phyloP scores from a whole-genome alignment of 78 protist genomes.

The Bigelowiella natans region DNA sequence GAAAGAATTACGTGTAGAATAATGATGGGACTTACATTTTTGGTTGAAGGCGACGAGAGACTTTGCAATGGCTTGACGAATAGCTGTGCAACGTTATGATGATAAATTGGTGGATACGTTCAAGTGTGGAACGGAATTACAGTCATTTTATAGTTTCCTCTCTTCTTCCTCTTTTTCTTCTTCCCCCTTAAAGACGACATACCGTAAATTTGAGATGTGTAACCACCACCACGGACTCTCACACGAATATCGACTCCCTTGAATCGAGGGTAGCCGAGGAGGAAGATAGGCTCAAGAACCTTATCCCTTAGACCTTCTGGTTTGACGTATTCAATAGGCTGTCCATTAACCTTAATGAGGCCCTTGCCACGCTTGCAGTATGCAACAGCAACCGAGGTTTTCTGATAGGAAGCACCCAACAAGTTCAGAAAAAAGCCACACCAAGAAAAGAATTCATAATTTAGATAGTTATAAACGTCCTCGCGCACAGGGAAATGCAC shows the following conservation, averaged over 20 bases:
- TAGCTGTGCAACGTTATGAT: no score
- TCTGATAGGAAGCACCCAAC: no score
- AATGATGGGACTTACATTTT: conserved; percentile 62
- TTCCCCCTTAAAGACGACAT: background rate
- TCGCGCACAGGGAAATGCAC: no score
- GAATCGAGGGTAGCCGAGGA: conserved; percentile 82
- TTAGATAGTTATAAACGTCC: no score
- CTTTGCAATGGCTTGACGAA: conserved; percentile 97
- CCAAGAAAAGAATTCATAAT: no score
- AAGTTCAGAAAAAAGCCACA: no score
- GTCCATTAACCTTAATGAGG: conserved; percentile 88
- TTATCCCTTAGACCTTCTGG: conserved; percentile 89
- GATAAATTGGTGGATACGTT: no score
- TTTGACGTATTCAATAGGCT: conserved; percentile 76
- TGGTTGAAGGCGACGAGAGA: conserved; percentile 93
- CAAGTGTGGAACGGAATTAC: no score
- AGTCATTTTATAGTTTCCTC: no score
- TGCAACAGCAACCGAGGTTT: conserved; percentile 97
- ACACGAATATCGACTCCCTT: conserved; percentile 89
- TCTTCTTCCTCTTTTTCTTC: no score
- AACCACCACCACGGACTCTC: conserved; percentile 97
- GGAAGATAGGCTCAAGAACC: conserved; percentile 90
- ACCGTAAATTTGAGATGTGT: conserved; percentile 81
- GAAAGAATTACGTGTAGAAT: background rate
- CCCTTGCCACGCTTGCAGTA: conserved; percentile 84